Percentiles rank a stretch among this genome's conserved stretches.
Conservation (phyloP, 345 rosid species). For the Populus tremula region DNA sequence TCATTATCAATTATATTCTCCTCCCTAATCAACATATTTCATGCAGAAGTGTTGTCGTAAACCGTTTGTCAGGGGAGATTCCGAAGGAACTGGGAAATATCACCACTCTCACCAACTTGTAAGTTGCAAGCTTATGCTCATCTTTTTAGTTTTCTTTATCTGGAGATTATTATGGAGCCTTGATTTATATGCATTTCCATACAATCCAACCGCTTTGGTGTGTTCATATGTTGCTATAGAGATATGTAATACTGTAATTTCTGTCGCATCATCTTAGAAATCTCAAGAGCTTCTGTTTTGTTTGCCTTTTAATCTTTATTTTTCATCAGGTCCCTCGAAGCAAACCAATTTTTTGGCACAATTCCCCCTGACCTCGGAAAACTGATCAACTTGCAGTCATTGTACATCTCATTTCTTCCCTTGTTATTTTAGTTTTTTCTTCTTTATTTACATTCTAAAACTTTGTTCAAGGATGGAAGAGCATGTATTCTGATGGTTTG, state of each 20-base stretch:
- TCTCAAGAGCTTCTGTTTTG: neutral
- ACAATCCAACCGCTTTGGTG: neutral
- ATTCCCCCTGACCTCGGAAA: slow-evolving; percentile 56
- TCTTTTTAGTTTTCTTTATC: neutral
- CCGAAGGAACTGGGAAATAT: slow-evolving; percentile 50
- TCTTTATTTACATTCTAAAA: neutral
- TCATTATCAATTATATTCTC: neutral
- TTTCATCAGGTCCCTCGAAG: slow-evolving; percentile 52
- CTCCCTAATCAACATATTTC: slow-evolving; percentile 4
- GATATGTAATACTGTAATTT: neutral
- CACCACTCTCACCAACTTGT: slow-evolving; percentile 47
- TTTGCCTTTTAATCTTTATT: neutral
- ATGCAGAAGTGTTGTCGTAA: slow-evolving; percentile 46
- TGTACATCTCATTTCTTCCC: slow-evolving; percentile 36
- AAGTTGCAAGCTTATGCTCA: slow-evolving; percentile 20
- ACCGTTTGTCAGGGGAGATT: slow-evolving; percentile 55
- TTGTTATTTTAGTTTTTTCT: neutral
- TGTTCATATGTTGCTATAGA: neutral
- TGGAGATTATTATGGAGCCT: neutral
- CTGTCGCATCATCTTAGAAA: neutral
- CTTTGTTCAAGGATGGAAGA: neutral
- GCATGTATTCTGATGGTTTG: neutral
- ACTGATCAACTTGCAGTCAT: slow-evolving; percentile 37
- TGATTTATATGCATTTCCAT: neutral
- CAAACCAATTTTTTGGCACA: slow-evolving; percentile 53